Base-by-base conservation (phyloP, 1,139 yeast species). In the Nakaseomyces bracarensis region DNA sequence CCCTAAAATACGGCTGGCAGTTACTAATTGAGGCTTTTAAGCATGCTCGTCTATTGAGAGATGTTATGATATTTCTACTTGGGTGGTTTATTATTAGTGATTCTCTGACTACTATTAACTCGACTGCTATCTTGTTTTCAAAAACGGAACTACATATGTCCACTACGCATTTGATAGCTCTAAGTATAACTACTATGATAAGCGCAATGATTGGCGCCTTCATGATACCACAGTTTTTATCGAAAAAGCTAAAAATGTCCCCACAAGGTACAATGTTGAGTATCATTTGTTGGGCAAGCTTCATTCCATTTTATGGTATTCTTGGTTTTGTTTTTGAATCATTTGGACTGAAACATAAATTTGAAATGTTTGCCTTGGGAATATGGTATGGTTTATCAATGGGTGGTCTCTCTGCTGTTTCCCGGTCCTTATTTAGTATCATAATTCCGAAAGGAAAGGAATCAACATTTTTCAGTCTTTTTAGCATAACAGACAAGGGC, bases 81-180 rank as follows among this genome's bases (percentile, higher is more conserved):
- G 84, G 82, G 1, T 81, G 87, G 87, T 80, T 81, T 50, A 69
- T 81, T 39, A 66, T 81, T 3, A 74, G 82, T 13, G 89, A 81
- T 52, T 78, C 84, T 1, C 65, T 79, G 14, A 79, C 85, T 1
- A 81, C 89, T 0, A 80, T 81, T 45, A 80, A 80, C 55, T 77
- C 85, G 1, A 79, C 87, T 0, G 87, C 89, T 0, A 74, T 81
- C 20, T 57, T 81, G 36, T 81, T 81, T 62, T 82, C 86, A 1
- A 75, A 77, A 40, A 73, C 82, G 0, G 80, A 79, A 47, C 60
- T 81, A 23, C 67, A 70, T 39, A 81, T 81, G 87, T 64, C 73
- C 3, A 77, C 86, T 2, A 69, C 81, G 15, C 70, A 75, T 27
- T 62, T 81, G 30, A 81, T 82, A 1, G 55, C 71, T 7, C 70